phyloP scores from a whole-genome alignment of 345 rosid genomes.

The Corchorus olitorius region DNA sequence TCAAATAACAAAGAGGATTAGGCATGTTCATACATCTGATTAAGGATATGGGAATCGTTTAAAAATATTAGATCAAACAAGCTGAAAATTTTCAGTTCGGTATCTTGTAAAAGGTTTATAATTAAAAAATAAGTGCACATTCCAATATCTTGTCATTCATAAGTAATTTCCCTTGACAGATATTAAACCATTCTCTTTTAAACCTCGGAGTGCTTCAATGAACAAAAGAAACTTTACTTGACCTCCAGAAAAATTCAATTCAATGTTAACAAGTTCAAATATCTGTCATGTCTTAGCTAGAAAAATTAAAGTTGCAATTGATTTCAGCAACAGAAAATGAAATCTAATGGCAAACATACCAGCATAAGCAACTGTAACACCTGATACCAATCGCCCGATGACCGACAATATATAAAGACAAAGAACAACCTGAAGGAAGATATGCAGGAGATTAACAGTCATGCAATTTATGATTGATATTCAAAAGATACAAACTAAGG shows the following conservation, averaged over 20 bases:
- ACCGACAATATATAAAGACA: slow-evolving; percentile 78
- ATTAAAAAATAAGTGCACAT: too few species aligned
- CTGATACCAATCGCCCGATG: slow-evolving; percentile 78
- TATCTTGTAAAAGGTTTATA: not conserved
- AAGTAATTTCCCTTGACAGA: not conserved
- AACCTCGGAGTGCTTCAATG: not conserved
- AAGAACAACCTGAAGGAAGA: slow-evolving; percentile 61
- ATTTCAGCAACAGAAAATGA: slow-evolving; percentile 1
- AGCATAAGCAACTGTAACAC: slow-evolving; percentile 88
- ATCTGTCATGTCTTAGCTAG: slow-evolving; percentile 7
- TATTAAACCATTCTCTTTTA: not conserved
- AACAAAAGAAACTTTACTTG: not conserved
- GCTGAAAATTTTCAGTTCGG: not conserved
- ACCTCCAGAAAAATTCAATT: not conserved
- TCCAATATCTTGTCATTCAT: not conserved
- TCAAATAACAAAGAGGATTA: slow-evolving; percentile 3
- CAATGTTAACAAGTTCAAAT: slow-evolving; percentile 10
- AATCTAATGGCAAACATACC: slow-evolving; percentile 50
- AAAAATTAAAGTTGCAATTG: not conserved
- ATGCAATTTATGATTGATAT: not conserved
- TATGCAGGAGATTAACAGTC: not conserved
- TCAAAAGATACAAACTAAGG: not conserved
- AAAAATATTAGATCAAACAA: not conserved
- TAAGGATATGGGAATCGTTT: not conserved
- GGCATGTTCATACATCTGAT: not conserved